Evolutionary conservation across 306 rosid species (phyloP), one percentile per base, ranked within the genome.

Genomic region (Rosa multiflora): DNA sequence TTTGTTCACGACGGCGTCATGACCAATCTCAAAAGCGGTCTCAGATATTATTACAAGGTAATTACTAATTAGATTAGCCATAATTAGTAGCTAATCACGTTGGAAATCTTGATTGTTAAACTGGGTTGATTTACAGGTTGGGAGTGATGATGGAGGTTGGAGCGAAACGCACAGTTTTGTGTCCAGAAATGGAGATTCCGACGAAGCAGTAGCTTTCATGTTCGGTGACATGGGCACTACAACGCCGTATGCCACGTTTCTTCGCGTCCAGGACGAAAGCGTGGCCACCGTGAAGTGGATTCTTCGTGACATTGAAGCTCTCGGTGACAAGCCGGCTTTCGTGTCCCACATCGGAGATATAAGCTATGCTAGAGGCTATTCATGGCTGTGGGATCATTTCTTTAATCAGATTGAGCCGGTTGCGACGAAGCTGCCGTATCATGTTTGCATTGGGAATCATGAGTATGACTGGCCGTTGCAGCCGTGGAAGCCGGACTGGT

Each of bases 161-260:
- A 90, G 94, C 56, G 53, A 78, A 68, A 89, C 80, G 69, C 89
- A 81, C 51, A 91, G 92, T 85, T 92, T 92, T 73, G 87, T 92
- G 68, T 87, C 97, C 0, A 90, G 87, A 55, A 80, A 93, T 20
- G 83, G 78, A 70, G 97, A 91, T 66, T 91, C 95, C 0, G 88
- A 91, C 29, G 97, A 94, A 80, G 91, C 97, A 0, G 75, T 84
- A 71, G 99, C 98, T 12, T 95, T 95, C 75, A 87, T 95, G 70
- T 95, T 93, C 17, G 99, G 99, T 26, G 98, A 92, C 77, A 95
- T 95, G 98, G 98, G 97, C 73, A 79, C 98, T 67, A 83, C 89
- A 62, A 88, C 90, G 3, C 90, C 98, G 3, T 95, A 93, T 85
- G 67, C 79, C 8, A 95, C 99, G 0, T 95, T 87, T 87, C n/a